Base-by-base conservation (phyloP, 371 early-diverging fungal species). In the Ordospora pajunii region DNA sequence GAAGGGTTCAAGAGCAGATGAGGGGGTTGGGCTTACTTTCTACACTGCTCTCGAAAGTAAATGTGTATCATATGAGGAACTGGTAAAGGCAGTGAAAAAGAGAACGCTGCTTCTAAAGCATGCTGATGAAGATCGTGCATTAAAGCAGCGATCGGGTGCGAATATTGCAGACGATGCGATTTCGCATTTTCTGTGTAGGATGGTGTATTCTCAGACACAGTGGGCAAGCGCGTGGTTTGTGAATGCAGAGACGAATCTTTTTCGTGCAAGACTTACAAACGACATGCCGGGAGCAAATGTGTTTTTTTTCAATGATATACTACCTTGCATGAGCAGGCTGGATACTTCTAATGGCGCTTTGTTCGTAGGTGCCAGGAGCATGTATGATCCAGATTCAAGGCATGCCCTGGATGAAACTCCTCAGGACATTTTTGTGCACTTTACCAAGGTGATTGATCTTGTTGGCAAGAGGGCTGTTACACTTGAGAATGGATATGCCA, bases 201-300 rank as follows among this genome's bases (percentile, higher is more conserved):
- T 79, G 44, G 49, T 82, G 11, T 68, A 67, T 58, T 45, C 69
- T 7, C 75, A 77, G 22, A 45, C 43, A 4, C n/a, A 22, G 0
- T 79, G 79, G 79, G 19, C 66, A 0, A n/a, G 64, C 11, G 62
- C 22, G 3, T 82, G 80, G 79, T 83, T 85, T 79, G 62, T 82
- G 8, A 69, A 68, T 22, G 45, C 51, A 42, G 85, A 85, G 63
- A 73, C 70, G 19, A 32, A 63, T 40, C 65, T 85, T 12, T 82
- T 83, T 49, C 73, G 58, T 32, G 17, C 44, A 3, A 46, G 75
- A 45, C 8, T 85, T 0, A 32, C 58, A 23, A 43, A 66, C 8
- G 23, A 44, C 19, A 27, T 50, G 11, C 5, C 23, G 4, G 73
- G 65, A 25, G 23, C 78, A 17, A 49, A 54, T 21, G 25, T 17